phyloP scores from a whole-genome alignment of 495 filamentous ascomycete genomes.

The Penicillium egyptiacum region DNA sequence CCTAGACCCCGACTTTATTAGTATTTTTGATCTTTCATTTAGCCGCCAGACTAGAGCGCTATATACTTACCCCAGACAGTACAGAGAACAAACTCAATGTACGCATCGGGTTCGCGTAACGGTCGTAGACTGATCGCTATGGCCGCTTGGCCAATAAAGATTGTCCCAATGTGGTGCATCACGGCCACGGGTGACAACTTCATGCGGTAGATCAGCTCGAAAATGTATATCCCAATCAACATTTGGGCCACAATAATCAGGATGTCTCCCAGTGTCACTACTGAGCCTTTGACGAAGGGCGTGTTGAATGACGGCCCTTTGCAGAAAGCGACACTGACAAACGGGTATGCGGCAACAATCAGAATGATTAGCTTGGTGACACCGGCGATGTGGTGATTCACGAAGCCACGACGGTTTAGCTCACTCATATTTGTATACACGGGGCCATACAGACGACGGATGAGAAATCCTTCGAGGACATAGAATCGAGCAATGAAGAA shows the following conservation, averaged over 20 bases:
- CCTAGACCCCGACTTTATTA: constrained; percentile 24
- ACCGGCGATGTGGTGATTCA: constrained; percentile 53
- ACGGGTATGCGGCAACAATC: constrained; percentile 45
- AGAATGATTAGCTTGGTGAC: constrained; percentile 46
- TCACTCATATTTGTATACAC: constrained; percentile 41
- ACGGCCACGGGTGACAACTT: constrained; percentile 46
- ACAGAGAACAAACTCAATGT: constrained; percentile 50
- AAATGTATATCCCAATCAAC: constrained; percentile 50
- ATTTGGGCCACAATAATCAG: constrained; percentile 45
- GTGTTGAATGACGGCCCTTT: constrained; percentile 32
- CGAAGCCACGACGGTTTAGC: constrained; percentile 42
- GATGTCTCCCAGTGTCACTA: constrained; percentile 44
- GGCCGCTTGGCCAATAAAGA: constrained; percentile 48
- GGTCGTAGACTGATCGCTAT: constrained; percentile 46
- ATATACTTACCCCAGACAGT: constrained; percentile 46
- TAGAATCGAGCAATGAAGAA: constrained; percentile 47
- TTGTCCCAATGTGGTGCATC: constrained; percentile 47
- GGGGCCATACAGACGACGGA: constrained; percentile 36
- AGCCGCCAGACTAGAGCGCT: neutral
- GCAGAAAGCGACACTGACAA: constrained; percentile 42
- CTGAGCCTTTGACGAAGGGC: constrained; percentile 27
- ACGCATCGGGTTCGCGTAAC: constrained; percentile 42
- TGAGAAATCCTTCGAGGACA: constrained; percentile 44
- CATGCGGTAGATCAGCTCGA: constrained; percentile 47
- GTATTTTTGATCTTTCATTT: neutral